Conservation (phyloP, 352 stramenopile genomes). For the Phytophthora agathidicida region DNA sequence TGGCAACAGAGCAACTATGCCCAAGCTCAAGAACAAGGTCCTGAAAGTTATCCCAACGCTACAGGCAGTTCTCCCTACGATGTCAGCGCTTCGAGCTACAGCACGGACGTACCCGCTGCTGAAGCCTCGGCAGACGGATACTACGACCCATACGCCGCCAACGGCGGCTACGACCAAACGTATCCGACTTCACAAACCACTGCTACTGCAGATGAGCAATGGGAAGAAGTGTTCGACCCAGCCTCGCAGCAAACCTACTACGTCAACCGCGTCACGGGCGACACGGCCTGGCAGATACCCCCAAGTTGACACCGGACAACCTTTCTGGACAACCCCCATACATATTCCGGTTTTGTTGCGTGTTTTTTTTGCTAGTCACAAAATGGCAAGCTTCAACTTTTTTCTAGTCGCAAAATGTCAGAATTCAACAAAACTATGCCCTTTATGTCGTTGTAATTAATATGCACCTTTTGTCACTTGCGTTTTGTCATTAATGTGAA, state of each 20-base stretch:
- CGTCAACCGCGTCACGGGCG: constrained; percentile 63
- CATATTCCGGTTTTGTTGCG: too few species aligned
- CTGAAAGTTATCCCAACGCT: neutral
- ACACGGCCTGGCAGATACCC: constrained; percentile 62
- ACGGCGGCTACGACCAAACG: neutral
- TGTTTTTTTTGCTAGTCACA: too few species aligned
- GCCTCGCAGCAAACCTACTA: constrained; percentile 60
- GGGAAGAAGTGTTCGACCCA: constrained; percentile 76
- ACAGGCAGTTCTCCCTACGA: constrained; percentile 7
- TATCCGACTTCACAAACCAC: neutral
- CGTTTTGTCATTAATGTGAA: too few species aligned
- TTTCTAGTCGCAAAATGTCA: too few species aligned
- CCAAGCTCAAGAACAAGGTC: constrained; percentile 1
- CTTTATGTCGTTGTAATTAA: too few species aligned
- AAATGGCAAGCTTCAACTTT: too few species aligned
- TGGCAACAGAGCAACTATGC: constrained; percentile 15
- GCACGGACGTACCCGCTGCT: constrained; percentile 3
- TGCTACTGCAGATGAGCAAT: constrained; percentile 24
- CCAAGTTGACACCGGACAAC: too few species aligned
- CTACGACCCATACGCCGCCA: neutral
- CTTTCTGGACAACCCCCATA: too few species aligned
- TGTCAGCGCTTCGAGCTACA: constrained; percentile 12
- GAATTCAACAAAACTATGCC: too few species aligned
- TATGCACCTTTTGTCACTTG: too few species aligned
- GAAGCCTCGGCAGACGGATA: neutral